Conservation (phyloP, 2,329 filamentous ascomycete genomes). For the Diplocarpon mali region DNA sequence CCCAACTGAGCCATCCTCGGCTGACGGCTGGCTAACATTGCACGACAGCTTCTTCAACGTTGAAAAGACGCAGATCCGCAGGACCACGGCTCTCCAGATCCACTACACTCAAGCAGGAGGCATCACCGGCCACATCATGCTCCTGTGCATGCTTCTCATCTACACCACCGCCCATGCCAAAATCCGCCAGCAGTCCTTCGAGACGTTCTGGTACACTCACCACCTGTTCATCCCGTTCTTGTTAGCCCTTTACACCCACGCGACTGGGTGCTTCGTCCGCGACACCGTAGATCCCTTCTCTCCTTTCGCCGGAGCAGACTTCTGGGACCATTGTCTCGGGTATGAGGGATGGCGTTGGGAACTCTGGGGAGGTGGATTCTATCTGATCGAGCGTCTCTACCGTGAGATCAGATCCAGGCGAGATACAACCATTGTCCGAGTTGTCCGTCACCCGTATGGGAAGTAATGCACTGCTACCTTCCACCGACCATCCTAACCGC, state of each 20-base stretch:
- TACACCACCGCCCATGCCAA: conserved; percentile 90
- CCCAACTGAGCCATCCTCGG: neutral
- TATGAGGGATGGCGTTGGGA: conserved; percentile 98
- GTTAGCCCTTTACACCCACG: conserved; percentile 88
- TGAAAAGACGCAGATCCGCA: conserved; percentile 72
- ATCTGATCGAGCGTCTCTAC: conserved; percentile 79
- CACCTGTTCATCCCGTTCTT: conserved; percentile 97
- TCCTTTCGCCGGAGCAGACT: conserved; percentile 70
- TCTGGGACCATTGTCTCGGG: conserved; percentile 89
- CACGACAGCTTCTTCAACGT: conserved; percentile 88
- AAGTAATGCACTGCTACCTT: conserved; percentile 30
- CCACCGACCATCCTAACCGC: no score
- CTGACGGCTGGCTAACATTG: conserved; percentile 6
- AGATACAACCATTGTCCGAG: conserved; percentile 80
- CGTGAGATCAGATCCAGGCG: conserved; percentile 79
- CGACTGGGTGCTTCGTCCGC: conserved; percentile 90
- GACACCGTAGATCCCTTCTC: conserved; percentile 63
- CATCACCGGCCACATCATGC: conserved; percentile 93
- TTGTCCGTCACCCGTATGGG: conserved; percentile 93
- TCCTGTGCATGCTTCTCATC: conserved; percentile 97
- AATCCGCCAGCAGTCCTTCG: conserved; percentile 93
- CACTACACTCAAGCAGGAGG: conserved; percentile 85
- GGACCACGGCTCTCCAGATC: conserved; percentile 72
- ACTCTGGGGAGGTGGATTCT: conserved; percentile 72
- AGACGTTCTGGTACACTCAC: conserved; percentile 99